Evolutionary conservation across 805 yeast species (phyloP).

Genomic region (Kodamaea fukazawae): DNA sequence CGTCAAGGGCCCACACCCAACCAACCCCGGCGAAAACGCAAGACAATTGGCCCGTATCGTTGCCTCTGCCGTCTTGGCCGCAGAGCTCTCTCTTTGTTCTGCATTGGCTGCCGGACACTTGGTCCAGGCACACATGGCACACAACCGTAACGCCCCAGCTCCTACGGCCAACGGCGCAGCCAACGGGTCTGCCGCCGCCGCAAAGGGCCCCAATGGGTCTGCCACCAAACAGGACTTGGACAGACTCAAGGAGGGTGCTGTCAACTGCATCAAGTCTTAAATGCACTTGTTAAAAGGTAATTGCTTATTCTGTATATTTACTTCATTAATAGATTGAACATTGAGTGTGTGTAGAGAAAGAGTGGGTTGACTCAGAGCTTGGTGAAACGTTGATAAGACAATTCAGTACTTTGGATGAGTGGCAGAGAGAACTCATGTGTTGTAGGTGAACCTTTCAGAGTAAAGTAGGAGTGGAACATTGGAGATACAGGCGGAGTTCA

Average conservation of each 20-base stretch:
- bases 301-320: too few species aligned
- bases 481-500: too few species aligned
- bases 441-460: too few species aligned
- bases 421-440: too few species aligned
- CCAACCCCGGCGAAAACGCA: conserved; percentile 91
- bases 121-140: conserved; percentile 96
- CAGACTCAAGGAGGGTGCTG: conserved; percentile 68
- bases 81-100: conserved; percentile 89
- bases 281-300: background rate
- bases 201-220: conserved; percentile 4
- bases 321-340: too few species aligned
- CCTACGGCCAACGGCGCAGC: conserved; percentile 31
- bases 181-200: conserved; percentile 19
- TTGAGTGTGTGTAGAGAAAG: too few species aligned
- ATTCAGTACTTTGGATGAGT: too few species aligned
- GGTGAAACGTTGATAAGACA: too few species aligned
- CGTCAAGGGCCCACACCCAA: conserved; percentile 92
- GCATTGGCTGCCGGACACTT: conserved; percentile 98
- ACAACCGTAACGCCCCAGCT: conserved; percentile 69
- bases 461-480: too few species aligned
- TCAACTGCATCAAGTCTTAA: conserved; percentile 66
- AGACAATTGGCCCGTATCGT: conserved; percentile 88
- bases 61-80: conserved; percentile 94
- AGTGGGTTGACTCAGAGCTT: too few species aligned
- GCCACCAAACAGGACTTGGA: conserved; percentile 22